Evolutionary conservation across 2,329 filamentous ascomycete genomes (phyloP).

Genomic region (Colletotrichum nymphaeae): DNA sequence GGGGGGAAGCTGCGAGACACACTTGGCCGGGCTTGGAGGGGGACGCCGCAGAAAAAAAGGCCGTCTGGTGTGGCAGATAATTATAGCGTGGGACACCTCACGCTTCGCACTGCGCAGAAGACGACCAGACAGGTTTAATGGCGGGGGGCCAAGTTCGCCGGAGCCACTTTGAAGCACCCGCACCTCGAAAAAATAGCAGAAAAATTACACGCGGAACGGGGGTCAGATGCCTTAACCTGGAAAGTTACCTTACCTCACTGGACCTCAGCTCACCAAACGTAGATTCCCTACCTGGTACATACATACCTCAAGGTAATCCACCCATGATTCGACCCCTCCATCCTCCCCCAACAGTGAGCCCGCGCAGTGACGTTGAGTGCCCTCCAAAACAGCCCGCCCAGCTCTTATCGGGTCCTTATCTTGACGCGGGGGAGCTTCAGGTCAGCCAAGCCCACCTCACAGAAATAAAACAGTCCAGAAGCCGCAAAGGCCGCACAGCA

Average conservation of each 20-base stretch:
- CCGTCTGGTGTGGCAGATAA: constrained; percentile 18
- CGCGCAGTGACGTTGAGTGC: neutral
- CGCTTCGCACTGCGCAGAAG: neutral
- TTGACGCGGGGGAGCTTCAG: constrained; percentile 35
- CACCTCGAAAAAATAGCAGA: constrained; percentile 13
- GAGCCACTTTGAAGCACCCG: constrained; percentile 4
- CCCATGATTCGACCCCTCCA: constrained; percentile 2
- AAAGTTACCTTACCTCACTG: neutral
- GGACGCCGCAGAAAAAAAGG: constrained; percentile 12
- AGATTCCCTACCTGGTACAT: neutral
- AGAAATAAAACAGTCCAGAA: neutral
- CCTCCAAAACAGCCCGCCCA: neutral
- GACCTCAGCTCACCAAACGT: neutral
- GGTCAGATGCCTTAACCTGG: too few relatives aligned
- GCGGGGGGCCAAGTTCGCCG: constrained; percentile 13
- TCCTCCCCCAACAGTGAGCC: constrained; percentile 26
- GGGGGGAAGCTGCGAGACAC: constrained; percentile 34
- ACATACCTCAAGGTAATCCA: neutral
- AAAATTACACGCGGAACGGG: neutral
- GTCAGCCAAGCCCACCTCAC: constrained; percentile 20
- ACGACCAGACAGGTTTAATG: constrained; percentile 12
- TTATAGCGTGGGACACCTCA: constrained; percentile 19
- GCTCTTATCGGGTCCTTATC: constrained; percentile 35
- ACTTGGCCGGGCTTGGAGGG: constrained; percentile 18
- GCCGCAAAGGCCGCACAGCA: neutral